Evolutionary conservation across 352 stramenopile species (phyloP).

Genomic region (Globisporangium nodosum): DNA sequence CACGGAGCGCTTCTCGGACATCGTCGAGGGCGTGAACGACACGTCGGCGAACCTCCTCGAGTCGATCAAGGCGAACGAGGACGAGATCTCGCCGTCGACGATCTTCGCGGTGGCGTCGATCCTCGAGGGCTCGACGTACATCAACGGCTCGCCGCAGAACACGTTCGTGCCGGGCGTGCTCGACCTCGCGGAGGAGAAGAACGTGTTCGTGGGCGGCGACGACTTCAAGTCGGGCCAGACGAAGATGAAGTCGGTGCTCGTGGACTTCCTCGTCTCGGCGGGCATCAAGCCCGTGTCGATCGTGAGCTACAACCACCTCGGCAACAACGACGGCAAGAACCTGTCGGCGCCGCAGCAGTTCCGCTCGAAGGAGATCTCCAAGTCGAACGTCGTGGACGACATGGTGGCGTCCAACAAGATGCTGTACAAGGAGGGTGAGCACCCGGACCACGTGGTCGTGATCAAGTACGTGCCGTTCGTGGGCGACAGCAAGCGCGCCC

Average conservation of each 20-base stretch:
- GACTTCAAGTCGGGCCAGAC: slow-evolving; percentile 99
- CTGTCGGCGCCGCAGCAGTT: slow-evolving; percentile 98
- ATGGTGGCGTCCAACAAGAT: slow-evolving; percentile 98
- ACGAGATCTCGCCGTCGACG: slow-evolving; percentile 96
- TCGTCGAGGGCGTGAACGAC: slow-evolving; percentile 98
- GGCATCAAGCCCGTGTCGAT: slow-evolving; percentile 99
- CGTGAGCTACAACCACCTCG: slow-evolving; percentile 99
- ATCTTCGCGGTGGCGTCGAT: slow-evolving; percentile 98
- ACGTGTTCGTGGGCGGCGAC: slow-evolving; percentile 97
- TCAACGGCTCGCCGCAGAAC: slow-evolving; percentile 99
- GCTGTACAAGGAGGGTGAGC: slow-evolving; percentile 97
- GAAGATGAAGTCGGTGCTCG: slow-evolving; percentile 99
- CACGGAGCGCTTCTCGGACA: slow-evolving; percentile 97
- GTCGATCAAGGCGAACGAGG: slow-evolving; percentile 93
- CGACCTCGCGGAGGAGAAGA: slow-evolving; percentile 92
- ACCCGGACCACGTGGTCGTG: slow-evolving; percentile 99
- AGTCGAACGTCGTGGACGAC: slow-evolving; percentile 99
- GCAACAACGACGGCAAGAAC: slow-evolving; percentile 99
- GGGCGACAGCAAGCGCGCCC: slow-evolving; percentile 98
- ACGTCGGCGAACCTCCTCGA: slow-evolving; percentile 95
- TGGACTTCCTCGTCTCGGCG: slow-evolving; percentile 98
- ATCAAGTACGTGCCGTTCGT: slow-evolving; percentile 99
- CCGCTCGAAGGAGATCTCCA: slow-evolving; percentile 99
- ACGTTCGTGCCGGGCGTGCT: slow-evolving; percentile 98
- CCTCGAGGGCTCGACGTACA: slow-evolving; percentile 98